A percentile compares a stretch with the other conserved stretches of the same genome.
These are phyloP conservation scores for Henckelia pumila DNA, from an alignment of 257 asterid species.

Conservation along the genomic window DNA sequence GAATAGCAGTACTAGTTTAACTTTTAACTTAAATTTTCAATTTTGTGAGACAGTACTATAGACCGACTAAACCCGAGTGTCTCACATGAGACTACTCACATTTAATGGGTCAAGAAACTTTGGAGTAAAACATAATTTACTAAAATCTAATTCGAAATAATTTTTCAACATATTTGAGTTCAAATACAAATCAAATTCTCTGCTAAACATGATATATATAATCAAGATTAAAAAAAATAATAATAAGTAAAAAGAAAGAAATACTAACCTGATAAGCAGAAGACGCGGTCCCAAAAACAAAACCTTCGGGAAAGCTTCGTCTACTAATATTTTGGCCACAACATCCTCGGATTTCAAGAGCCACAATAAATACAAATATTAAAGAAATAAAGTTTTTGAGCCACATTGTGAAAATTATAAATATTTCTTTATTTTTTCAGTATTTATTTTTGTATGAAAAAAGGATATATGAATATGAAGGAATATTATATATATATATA, in stretches of 20 bases:
- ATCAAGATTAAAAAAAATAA: not conserved
- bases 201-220: no score
- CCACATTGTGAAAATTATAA: slow-evolving; percentile 12
- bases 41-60: no score
- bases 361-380: slow-evolving; percentile 27
- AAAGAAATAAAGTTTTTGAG: slow-evolving; percentile 19
- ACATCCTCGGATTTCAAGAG: slow-evolving; percentile 30
- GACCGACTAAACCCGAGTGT: no score
- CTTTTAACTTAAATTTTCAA: no score
- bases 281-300: slow-evolving; percentile 92
- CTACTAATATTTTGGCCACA: slow-evolving; percentile 45
- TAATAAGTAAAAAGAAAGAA: not conserved
- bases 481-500: no score
- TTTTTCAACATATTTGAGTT: not conserved
- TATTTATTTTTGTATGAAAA: not conserved
- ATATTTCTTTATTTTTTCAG: not conserved
- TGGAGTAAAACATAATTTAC: not conserved
- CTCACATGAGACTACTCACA: no score
- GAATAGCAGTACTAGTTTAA: no score
- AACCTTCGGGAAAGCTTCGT: slow-evolving; percentile 67
- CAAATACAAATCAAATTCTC: no score
- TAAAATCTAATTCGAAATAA: no score
- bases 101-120: not conserved
- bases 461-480: slow-evolving; percentile 4
- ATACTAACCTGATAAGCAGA: slow-evolving; percentile 73